phyloP scores from a whole-genome alignment of 495 filamentous ascomycete species.

The Clohesyomyces aquaticus region DNA sequence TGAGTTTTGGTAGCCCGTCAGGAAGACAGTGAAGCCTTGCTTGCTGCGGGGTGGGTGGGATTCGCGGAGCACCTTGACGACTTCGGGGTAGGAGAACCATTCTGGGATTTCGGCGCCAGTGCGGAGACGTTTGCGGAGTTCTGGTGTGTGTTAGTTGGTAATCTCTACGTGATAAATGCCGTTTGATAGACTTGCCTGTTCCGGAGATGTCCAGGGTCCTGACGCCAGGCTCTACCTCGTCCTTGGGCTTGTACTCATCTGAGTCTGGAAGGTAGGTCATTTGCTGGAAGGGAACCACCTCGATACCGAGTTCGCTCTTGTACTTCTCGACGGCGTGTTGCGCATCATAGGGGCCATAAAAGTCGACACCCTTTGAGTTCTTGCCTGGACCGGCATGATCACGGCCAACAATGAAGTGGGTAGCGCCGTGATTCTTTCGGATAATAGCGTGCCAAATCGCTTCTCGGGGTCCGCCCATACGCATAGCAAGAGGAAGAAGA shows the following conservation, averaged over 20 bases:
- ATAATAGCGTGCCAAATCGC: slow-evolving; percentile 99
- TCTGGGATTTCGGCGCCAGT: slow-evolving; percentile 93
- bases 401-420: slow-evolving; percentile 98
- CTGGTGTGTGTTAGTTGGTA: slow-evolving; percentile 43
- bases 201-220: slow-evolving; percentile 97
- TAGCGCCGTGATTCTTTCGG: slow-evolving; percentile 98
- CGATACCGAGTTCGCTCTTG: slow-evolving; percentile 91
- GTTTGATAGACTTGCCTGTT: slow-evolving; percentile 53
- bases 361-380: slow-evolving; percentile 93
- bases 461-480: slow-evolving; percentile 97
- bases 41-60: slow-evolving; percentile 85
- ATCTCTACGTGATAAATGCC: neutral
- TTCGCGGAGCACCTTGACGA: slow-evolving; percentile 92
- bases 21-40: slow-evolving; percentile 98
- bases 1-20: slow-evolving; percentile 94
- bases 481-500: slow-evolving; percentile 94
- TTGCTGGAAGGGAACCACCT: slow-evolving; percentile 98
- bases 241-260: slow-evolving; percentile 92
- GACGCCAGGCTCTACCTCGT: slow-evolving; percentile 79
- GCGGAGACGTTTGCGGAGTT: slow-evolving; percentile 86
- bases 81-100: slow-evolving; percentile 99
- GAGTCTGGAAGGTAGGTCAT: slow-evolving; percentile 97
- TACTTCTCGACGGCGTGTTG: slow-evolving; percentile 98
- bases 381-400: slow-evolving; percentile 97
- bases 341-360: slow-evolving; percentile 99